Percentiles rank a stretch among this genome's conserved stretches.
Evolutionary conservation across 352 stramenopile genomes (phyloP).

Genomic region (Phytophthora macrochlamydospora): DNA sequence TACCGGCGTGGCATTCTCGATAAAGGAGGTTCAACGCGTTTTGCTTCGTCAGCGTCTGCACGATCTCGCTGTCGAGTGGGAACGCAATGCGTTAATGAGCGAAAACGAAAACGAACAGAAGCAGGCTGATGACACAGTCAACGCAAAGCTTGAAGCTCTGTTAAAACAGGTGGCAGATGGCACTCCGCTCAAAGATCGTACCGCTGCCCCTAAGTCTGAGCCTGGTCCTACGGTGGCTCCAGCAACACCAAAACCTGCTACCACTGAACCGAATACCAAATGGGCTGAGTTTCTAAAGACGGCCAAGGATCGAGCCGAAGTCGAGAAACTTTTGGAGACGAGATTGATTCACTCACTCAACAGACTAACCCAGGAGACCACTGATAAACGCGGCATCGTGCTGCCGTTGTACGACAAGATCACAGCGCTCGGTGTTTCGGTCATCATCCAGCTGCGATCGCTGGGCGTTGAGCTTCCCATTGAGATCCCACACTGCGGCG

Average conservation of each 20-base stretch:
- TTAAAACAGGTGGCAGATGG: constrained; percentile 25
- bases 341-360: constrained; percentile 36
- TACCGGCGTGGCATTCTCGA: constrained; percentile 30
- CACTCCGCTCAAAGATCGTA: constrained; percentile 18
- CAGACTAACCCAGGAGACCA: constrained; percentile 33
- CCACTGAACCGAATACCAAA: constrained; percentile 11
- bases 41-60: constrained; percentile 41
- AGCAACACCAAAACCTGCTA: constrained; percentile 3
- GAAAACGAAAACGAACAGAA: constrained; percentile 25
- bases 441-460: constrained; percentile 61
- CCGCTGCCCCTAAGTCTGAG: not conserved
- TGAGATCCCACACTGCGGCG: constrained; percentile 71
- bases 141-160: constrained; percentile 22
- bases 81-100: constrained; percentile 31
- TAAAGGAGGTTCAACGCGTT: constrained; percentile 31
- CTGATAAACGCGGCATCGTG: constrained; percentile 51
- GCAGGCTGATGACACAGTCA: constrained; percentile 18
- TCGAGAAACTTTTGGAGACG: constrained; percentile 35
- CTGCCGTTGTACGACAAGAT: constrained; percentile 72
- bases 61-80: constrained; percentile 31
- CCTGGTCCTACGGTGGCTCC: constrained; percentile 4
- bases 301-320: constrained; percentile 22
- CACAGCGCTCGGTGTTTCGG: constrained; percentile 58
- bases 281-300: constrained; percentile 22
- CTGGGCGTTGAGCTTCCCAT: constrained; percentile 63